Percentiles rank a stretch among this genome's conserved stretches.
phyloP scores from a whole-genome alignment of 2,329 filamentous ascomycete species.

The Trichophyton rubrum region DNA sequence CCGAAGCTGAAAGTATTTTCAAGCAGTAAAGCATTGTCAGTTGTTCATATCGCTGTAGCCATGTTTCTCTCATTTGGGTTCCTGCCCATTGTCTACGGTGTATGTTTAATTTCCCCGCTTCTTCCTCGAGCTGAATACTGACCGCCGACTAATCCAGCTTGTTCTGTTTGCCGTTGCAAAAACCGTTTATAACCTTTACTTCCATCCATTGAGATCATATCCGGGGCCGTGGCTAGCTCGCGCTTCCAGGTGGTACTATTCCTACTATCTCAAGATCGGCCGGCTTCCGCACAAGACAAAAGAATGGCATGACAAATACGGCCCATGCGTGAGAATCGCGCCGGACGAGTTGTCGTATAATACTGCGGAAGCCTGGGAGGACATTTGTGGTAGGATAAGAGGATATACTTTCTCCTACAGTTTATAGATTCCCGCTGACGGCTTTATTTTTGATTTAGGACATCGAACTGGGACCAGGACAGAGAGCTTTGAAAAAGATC shows the following conservation, averaged over 20 bases:
- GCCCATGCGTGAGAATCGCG: conserved; percentile 20
- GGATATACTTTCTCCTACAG: neutral
- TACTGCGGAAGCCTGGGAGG: neutral
- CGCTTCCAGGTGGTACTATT: conserved; percentile 17
- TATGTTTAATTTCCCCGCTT: neutral
- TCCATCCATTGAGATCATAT: conserved; percentile 21
- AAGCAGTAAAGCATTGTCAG: neutral
- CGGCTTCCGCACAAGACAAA: conserved; percentile 4
- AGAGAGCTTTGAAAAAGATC: neutral
- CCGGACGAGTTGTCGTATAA: conserved; percentile 16
- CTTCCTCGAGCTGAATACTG: neutral
- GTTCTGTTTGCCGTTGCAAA: neutral
- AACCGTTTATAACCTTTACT: conserved; percentile 19
- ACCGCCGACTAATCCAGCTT: neutral
- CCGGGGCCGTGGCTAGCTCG: conserved; percentile 19
- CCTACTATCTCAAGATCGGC: conserved; percentile 11
- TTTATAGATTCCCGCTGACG: neutral
- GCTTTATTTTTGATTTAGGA: neutral
- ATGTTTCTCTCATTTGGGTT: neutral
- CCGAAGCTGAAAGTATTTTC: neutral
- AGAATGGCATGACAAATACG: conserved; percentile 20
- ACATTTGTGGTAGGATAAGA: neutral
- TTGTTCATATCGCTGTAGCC: neutral
- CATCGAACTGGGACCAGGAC: neutral
- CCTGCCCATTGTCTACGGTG: neutral